Evolutionary conservation across 2,329 filamentous ascomycete species (phyloP), one percentile per base, ranked within the genome.

Genomic region (Diaporthe destruens): DNA sequence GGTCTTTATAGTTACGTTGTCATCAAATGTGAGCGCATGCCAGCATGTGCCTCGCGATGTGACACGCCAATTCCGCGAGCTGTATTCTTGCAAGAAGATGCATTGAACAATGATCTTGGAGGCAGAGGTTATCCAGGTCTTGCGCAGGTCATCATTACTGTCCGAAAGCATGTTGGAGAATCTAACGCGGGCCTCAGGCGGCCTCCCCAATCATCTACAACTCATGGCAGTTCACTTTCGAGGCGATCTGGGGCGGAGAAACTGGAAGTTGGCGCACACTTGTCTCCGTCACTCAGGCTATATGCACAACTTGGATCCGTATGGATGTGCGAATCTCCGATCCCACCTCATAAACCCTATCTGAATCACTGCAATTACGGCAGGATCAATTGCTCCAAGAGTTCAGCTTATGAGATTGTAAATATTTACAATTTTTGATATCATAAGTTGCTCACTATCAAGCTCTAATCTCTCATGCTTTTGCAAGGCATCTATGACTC

Each of bases 401-500:
- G 16, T 8, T 16, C 39, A 20, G 32, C 61, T 6, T 23, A 29
- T 34, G 47, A 66, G 44, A 29, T 39, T 66, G 61, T 20, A 23
- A 32, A 23, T 23, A 66, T 20, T 53, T 66, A 20, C 23, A 53
- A 39, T 66, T 53, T 32, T 29, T 51, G 14, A 39, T 23, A 39
- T 39, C 16, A 39, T 34, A 53, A n/a, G 16, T 25, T 32, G 16
- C 23, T 25, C 3, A 12, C 29, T 20, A 53, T 39, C 47, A 18
- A 34, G 9, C 4, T 51, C 9, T 20, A 16, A 39, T 20, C 32
- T 39, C n/a, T 16, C 14, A 18, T 3, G 14, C 3, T 53, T 66
- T 66, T 29, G 25, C 7, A 53, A 53, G 61, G 47, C 39, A 39
- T 66, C 32, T 66, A 66, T 39, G 47, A 66, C n/a, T 66, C 61